Base-by-base conservation (phyloP, 345 rosid species). In the Arabis hirsuta region DNA sequence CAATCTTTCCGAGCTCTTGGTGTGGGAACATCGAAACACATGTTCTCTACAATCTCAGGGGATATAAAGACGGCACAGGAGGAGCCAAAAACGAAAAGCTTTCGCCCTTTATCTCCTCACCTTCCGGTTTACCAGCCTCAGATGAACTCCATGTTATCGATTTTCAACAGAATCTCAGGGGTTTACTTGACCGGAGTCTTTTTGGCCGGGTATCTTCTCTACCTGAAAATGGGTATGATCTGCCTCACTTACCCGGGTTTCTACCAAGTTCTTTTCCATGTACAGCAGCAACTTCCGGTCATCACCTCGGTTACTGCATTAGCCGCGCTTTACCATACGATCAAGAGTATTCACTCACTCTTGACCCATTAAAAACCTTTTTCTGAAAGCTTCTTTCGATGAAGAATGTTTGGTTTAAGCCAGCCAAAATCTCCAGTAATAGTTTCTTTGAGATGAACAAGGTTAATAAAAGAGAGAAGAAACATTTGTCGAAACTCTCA, bases 101-200 rank as follows among this genome's bases (percentile, higher is more conserved):
- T 77, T 16, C 76, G 80, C 3, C 76, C 76, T 51, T 7, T 77
- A 3, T 71, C 76, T 58, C 80, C 80, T 65, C 80, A 77, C 42
- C 80, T 77, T 24, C 20, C 80, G 5, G 76, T 77, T 52, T 77
- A 77, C 58, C 76, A 77, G 76, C 80, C 80, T 65, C 80, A 77
- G 67, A 71, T 51, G 76, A 77, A 77, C 62, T 77, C 76, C 52
- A 77, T 77, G 80, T 27, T 77, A 12, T 77, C 80, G 20, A 76
- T 76, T 16, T 76, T 76, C 76, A 76, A 76, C 63, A 76, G 80
- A 76, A 76, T 76, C 68, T 76, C 80, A 3, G 80, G 76, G 19
- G 66, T 65, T 64, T 76, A 76, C 76, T 52, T 76, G 68, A 76
- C 80, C 1, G 80, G 80, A 50, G 76, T 76, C 72, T 20, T 43